Evolutionary conservation across 495 filamentous ascomycete species (phyloP), one percentile per base, ranked within the genome.

Genomic region (Oidiodendron maius): DNA sequence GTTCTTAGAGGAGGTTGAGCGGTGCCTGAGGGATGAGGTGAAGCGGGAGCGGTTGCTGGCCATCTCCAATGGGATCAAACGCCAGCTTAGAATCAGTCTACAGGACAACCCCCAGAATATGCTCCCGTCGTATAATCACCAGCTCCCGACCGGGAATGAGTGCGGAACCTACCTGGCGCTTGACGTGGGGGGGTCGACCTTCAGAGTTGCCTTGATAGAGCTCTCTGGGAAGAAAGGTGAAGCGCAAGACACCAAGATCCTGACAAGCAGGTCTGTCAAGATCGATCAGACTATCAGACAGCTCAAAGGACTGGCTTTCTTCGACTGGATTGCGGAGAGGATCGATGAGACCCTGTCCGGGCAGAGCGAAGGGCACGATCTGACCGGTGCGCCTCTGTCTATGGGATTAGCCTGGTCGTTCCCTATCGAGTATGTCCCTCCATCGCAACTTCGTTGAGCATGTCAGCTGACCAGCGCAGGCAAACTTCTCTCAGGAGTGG

Each of bases 401-500:
- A 64, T 91, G 70, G 87, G 87, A 0, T 73, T 95, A 34, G 85
- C 88, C 8, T 95, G 89, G 74, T 90, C 86, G 64, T 95, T 95
- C 59, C 89, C 89, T 12, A 89, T 95, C 40, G 80, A 84, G 86
- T 90, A 71, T 64, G 71, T 73, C 55, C 22, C 43, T 22, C 17
- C 17, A 32, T 25, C 22, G 20, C n/a, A 22, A 8, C 12, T 18
- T 30, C 67, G 36, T 62, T 48, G 44, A 26, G 0, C 21, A 21
- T 36, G 25, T 48, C 48, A 51, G 51, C 55, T 59, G 40, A 61
- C 55, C 34, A 22, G 3, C 36, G 1, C 23, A 56, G 86, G 64
- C 88, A 94, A 81, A 82, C 84, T 41, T 83, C 85, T 11, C 68
- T 89, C 24, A 72, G 78, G 35, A 80, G 84, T 46, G 88, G 87